Base-by-base conservation (phyloP, 1,284 basidiomycete species). In the Cyathus olla region DNA sequence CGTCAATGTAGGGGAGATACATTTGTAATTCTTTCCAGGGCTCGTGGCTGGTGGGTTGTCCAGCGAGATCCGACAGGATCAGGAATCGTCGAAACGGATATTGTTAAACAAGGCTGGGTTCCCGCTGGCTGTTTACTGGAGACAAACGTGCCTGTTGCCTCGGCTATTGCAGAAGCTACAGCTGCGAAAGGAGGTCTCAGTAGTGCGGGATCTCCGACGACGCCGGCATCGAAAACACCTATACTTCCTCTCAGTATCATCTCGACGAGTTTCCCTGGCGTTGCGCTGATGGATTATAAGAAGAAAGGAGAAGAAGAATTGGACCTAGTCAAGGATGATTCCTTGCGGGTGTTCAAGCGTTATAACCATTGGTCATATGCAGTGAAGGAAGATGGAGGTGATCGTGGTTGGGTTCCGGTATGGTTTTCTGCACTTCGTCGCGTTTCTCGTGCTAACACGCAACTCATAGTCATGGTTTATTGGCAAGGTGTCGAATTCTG, bases 11-110 rank as follows among this genome's bases (percentile, higher is more conserved):
- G 92, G 35, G 93, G 93, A 37, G 93, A 96, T 72, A 95, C 95
- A 0, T 99, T 98, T 77, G 90, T 98, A 66, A 97, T 99, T 71
- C 83, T 98, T 57, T 95, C 94, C 60, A 92, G 97, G 64, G 93
- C 96, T 17, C 92, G 97, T 63, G 98, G 98, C 0, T 99, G 98
- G 98, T 99, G 97, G 96, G 94, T 98, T 37, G 97, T 99, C 3
- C 96, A 99, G 74, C 90, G 95, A 35, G 98, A 99, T 76, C 92
- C 93, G 24, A 90, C 89, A 49, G 96, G 96, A 2, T 87, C 90
- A 5, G 96, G 96, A 15, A 81, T 91, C 54, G 88, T 96, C 47
- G 90, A 93, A 60, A 85, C 89, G 24, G 93, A 95, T 66, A 85
- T 88, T 31, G 78, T 83, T 54, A 90, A 93, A 75, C 91, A 95